Conservation (phyloP, 768 basidiomycete species). For the Suillus sp. region DNA sequence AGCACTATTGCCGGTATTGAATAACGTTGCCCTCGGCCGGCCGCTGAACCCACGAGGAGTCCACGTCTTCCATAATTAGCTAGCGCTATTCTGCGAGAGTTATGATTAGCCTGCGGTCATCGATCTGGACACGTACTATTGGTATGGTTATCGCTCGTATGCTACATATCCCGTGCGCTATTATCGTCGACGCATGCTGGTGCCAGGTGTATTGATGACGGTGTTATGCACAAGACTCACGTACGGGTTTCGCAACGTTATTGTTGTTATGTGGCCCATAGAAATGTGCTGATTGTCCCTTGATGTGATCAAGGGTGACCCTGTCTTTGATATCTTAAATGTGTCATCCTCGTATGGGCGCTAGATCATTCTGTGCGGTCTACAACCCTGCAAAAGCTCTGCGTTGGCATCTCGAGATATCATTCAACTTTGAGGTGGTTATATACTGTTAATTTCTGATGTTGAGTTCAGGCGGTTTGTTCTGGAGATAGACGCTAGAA, state of each 20-base stretch:
- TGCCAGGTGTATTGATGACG: neutral
- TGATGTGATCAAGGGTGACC: neutral
- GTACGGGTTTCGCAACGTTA: neutral
- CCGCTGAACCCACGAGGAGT: neutral
- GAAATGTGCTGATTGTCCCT: neutral
- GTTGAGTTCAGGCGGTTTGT: neutral
- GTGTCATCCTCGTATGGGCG: neutral
- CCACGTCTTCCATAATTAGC: neutral
- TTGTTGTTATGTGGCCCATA: neutral
- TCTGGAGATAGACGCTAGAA: neutral
- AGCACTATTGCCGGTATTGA: neutral
- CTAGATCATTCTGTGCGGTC: neutral
- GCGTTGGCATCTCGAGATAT: neutral
- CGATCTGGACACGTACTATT: neutral
- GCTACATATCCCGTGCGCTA: neutral
- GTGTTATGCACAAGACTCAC: too few species aligned
- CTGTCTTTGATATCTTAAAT: neutral
- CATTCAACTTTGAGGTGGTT: neutral
- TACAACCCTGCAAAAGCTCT: neutral
- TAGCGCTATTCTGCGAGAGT: neutral
- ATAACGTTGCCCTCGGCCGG: neutral
- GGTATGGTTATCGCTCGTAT: neutral
- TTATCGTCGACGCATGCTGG: neutral
- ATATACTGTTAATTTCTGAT: neutral
- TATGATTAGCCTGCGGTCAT: neutral